These are phyloP conservation scores for Penicillium thymicola DNA, from an alignment of 2,329 filamentous ascomycete species.

Conservation along the genomic window DNA sequence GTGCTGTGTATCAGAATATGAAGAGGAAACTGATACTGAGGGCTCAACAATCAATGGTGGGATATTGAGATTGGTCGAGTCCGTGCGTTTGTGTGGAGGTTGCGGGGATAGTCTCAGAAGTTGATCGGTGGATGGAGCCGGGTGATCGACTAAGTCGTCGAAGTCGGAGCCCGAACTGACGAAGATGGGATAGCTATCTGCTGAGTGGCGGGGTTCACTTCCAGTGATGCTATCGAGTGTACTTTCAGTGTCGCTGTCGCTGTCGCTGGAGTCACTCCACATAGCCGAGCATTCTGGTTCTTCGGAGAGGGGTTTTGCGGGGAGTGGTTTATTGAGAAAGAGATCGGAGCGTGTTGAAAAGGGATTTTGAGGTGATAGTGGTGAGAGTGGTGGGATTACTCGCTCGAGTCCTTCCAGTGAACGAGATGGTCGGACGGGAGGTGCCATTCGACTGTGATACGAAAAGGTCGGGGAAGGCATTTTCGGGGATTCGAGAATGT, in stretches of 20 bases:
- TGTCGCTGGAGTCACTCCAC: constrained; percentile 30
- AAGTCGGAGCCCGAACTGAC: constrained; percentile 29
- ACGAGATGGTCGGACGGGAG: constrained; percentile 33
- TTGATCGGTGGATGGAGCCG: constrained; percentile 16
- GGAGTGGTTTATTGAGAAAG: constrained; percentile 33
- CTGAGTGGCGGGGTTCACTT: constrained; percentile 24
- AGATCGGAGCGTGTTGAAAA: constrained; percentile 13
- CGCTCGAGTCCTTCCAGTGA: constrained; percentile 39
- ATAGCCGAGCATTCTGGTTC: constrained; percentile 20
- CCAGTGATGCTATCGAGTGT: constrained; percentile 24
- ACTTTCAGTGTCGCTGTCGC: constrained; percentile 19
- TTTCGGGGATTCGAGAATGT: neutral
- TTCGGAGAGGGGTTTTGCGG: constrained; percentile 26
- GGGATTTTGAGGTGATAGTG: constrained; percentile 1
- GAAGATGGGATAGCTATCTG: constrained; percentile 34
- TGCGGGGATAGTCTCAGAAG: constrained; percentile 11
- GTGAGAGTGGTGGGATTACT: constrained; percentile 30
- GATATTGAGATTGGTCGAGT: constrained; percentile 15
- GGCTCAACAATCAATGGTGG: neutral
- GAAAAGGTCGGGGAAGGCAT: constrained; percentile 25
- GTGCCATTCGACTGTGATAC: constrained; percentile 24
- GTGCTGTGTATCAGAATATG: constrained; percentile 24
- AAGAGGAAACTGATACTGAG: neutral
- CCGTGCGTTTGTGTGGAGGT: constrained; percentile 12
- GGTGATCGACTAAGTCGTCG: constrained; percentile 27